Percentiles rank a stretch among this genome's conserved stretches.
These are phyloP conservation scores for Rusavskia elegans DNA, from an alignment of 495 filamentous ascomycete species.

Conservation along the genomic window DNA sequence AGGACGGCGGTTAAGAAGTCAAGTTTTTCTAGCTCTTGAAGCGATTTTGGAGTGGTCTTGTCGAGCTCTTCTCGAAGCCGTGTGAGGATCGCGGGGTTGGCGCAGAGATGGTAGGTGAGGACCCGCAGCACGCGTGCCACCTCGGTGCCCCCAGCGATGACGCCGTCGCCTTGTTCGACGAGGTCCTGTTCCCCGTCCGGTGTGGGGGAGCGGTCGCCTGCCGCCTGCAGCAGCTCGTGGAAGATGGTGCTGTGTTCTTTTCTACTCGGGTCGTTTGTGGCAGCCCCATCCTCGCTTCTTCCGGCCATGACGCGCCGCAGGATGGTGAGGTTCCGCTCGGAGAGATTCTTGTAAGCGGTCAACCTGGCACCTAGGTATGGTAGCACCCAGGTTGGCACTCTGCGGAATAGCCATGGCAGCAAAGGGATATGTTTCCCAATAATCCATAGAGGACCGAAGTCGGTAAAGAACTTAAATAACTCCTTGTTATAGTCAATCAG, in stretches of 20 bases:
- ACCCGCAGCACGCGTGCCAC: not conserved
- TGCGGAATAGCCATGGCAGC: too few relatives aligned
- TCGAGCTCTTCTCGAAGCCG: not conserved
- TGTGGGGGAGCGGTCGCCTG: not conserved
- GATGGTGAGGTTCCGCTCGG: conserved; percentile 9
- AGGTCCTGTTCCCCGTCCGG: not conserved
- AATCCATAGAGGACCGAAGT: conserved; percentile 6
- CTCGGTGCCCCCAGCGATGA: not conserved
- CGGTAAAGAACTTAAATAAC: not conserved
- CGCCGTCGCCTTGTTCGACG: not conserved
- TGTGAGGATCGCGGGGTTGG: not conserved
- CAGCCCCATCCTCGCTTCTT: too few relatives aligned
- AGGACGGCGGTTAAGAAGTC: conserved; percentile 26
- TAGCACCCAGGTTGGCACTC: too few relatives aligned
- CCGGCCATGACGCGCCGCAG: not conserved
- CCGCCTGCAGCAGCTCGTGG: not conserved
- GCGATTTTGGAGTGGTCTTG: too few relatives aligned
- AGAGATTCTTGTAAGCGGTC: not conserved
- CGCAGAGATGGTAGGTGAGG: not conserved
- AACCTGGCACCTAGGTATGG: not conserved
- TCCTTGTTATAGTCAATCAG: conserved; percentile 5
- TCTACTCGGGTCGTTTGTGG: too few relatives aligned
- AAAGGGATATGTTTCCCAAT: not conserved
- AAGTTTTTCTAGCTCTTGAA: conserved; percentile 16
- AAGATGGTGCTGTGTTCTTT: not conserved